Evolutionary conservation across 2,329 filamentous ascomycete genomes (phyloP).

Genomic region (Onygenales sp.): DNA sequence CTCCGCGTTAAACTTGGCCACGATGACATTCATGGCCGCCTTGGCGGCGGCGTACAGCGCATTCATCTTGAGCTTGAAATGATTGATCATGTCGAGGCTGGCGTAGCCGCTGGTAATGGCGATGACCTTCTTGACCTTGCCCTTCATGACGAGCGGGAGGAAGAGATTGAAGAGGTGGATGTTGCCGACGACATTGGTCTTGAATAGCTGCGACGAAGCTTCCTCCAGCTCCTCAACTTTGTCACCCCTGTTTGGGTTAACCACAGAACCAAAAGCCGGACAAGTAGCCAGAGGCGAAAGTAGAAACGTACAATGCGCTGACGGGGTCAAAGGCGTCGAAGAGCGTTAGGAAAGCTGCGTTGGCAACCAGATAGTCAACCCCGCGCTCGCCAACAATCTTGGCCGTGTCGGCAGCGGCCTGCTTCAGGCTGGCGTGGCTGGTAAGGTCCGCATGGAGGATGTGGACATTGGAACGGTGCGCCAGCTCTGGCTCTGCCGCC

Average conservation of each 20-base stretch:
- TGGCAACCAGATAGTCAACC: conserved; percentile 46
- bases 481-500: conserved; percentile 12
- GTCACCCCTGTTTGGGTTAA: conserved; percentile 17
- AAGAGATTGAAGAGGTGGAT: conserved; percentile 46
- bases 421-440: conserved; percentile 25
- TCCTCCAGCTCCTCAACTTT: conserved; percentile 26
- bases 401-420: conserved; percentile 15
- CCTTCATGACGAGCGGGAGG: conserved; percentile 43
- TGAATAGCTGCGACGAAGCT: conserved; percentile 24
- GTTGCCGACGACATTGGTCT: conserved; percentile 44
- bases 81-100: conserved; percentile 36
- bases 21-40: conserved; percentile 42
- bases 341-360: conserved; percentile 33
- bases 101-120: conserved; percentile 40
- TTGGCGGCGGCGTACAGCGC: conserved; percentile 42
- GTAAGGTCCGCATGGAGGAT: conserved; percentile 39
- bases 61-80: conserved; percentile 26
- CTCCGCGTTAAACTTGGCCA: conserved; percentile 45
- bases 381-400: conserved; percentile 25
- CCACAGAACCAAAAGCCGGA: background rate
- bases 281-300: conserved; percentile 6
- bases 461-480: conserved; percentile 35
- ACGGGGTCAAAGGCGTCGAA: conserved; percentile 24
- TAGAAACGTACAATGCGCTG: conserved; percentile 27
- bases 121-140: conserved; percentile 45